Percentiles rank a stretch among this genome's conserved stretches.
phyloP scores from a whole-genome alignment of 805 yeast genomes.

The Isabelozyma gotoi region DNA sequence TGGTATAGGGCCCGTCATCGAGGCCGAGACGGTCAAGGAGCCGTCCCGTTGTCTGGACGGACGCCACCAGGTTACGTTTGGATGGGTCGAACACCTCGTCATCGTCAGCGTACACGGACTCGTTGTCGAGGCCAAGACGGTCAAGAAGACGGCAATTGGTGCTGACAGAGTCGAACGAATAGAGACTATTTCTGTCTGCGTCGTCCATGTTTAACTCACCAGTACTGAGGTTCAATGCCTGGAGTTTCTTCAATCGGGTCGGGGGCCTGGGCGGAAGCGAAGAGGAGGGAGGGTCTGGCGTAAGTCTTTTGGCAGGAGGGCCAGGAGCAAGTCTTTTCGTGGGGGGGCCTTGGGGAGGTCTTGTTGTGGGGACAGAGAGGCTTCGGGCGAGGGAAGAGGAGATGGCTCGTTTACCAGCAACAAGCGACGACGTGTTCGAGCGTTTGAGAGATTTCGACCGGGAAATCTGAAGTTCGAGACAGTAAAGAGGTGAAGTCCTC shows the following conservation, averaged over 20 bases:
- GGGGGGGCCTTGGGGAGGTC: too few species aligned
- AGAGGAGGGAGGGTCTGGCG: conserved; percentile 1
- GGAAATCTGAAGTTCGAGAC: conserved; percentile 19
- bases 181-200: conserved; percentile 36
- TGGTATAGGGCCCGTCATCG: conserved; percentile 14
- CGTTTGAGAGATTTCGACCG: conserved; percentile 8
- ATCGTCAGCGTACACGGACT: conserved; percentile 6
- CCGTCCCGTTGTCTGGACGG: conserved; percentile 30
- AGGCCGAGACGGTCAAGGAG: conserved; percentile 28
- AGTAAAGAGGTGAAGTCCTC: conserved; percentile 17
- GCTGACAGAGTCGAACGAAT: conserved; percentile 44
- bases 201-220: background rate
- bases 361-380: too few species aligned
- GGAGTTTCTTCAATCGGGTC: background rate
- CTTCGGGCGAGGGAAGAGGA: background rate
- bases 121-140: conserved; percentile 30
- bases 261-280: background rate
- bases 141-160: conserved; percentile 43
- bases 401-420: background rate
- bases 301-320: background rate
- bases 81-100: conserved; percentile 9
- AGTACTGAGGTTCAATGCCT: background rate
- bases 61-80: conserved; percentile 17
- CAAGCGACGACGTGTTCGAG: background rate
- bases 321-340: too few species aligned